phyloP scores from a whole-genome alignment of 2,329 filamentous ascomycete genomes.

The Monilinia fructicola region DNA sequence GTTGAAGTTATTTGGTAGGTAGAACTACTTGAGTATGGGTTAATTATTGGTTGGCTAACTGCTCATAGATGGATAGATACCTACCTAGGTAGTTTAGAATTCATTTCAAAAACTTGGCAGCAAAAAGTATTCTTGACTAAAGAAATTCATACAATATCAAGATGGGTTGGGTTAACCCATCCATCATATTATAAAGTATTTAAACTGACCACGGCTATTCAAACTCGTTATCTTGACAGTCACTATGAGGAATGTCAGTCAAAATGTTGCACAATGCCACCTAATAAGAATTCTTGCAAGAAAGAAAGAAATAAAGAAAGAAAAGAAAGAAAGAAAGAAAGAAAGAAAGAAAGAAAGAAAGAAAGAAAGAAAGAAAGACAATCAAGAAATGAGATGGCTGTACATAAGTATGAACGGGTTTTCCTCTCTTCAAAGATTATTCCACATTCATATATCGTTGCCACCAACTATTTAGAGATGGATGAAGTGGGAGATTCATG shows the following conservation, averaged over 20 bases:
- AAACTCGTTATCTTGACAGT: too few species aligned
- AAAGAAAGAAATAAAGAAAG: neutral
- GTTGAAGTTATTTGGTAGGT: neutral
- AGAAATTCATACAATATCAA: neutral
- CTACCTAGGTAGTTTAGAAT: neutral
- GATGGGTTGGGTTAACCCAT: neutral
- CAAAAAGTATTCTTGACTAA: neutral
- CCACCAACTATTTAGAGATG: neutral
- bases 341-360: rapidly evolving
- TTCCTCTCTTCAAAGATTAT: neutral
- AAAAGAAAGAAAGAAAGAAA: rapidly evolving
- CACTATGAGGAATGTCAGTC: neutral
- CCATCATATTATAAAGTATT: too few species aligned
- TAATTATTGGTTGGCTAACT: neutral
- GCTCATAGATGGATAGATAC: too few species aligned
- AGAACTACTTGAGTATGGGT: too few species aligned
- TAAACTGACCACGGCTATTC: too few species aligned
- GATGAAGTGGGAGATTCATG: neutral
- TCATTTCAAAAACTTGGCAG: neutral
- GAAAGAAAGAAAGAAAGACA: too few species aligned
- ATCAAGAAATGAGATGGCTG: neutral
- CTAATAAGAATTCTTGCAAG: too few species aligned
- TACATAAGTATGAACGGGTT: neutral
- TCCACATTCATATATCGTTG: neutral
- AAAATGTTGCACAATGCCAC: neutral